Evolutionary conservation across 495 filamentous ascomycete genomes (phyloP).

Genomic region (Xylaria cubensis): DNA sequence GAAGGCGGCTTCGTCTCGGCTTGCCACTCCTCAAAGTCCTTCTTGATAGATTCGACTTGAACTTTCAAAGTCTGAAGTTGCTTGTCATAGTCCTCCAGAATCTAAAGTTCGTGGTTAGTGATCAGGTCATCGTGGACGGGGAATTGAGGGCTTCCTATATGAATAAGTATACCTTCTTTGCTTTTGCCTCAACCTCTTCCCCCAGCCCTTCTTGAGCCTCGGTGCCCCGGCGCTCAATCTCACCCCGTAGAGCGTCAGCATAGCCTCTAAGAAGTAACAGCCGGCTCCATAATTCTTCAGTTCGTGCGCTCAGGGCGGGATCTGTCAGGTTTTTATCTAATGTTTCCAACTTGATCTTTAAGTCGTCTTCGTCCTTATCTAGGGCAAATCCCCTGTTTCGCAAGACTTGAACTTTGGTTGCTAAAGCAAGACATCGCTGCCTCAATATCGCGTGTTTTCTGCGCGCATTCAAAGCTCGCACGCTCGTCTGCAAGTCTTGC

Average conservation of each 20-base stretch:
- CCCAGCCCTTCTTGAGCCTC: slow-evolving; percentile 66
- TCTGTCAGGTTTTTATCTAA: slow-evolving; percentile 82
- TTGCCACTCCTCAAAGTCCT: slow-evolving; percentile 81
- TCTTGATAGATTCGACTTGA: slow-evolving; percentile 77
- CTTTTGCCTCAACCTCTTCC: slow-evolving; percentile 77
- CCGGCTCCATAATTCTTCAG: slow-evolving; percentile 96
- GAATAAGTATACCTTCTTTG: slow-evolving; percentile 75
- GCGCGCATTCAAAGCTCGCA: slow-evolving; percentile 79
- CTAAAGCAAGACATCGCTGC: slow-evolving; percentile 81
- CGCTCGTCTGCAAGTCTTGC: slow-evolving; percentile 81
- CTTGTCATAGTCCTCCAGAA: slow-evolving; percentile 86
- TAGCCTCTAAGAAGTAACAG: slow-evolving; percentile 85
- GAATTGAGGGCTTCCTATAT: background rate
- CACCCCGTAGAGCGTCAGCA: slow-evolving; percentile 76
- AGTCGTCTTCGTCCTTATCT: slow-evolving; percentile 86
- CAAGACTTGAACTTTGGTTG: slow-evolving; percentile 89
- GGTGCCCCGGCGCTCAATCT: slow-evolving; percentile 71
- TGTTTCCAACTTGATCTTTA: slow-evolving; percentile 80
- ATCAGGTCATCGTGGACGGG: background rate
- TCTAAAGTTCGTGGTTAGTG: slow-evolving; percentile 56
- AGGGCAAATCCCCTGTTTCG: slow-evolving; percentile 92
- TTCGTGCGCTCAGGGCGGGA: slow-evolving; percentile 79
- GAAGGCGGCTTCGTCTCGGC: slow-evolving; percentile 54
- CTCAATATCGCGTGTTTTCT: slow-evolving; percentile 81
- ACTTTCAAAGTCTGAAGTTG: slow-evolving; percentile 86